Evolutionary conservation across 345 rosid species (phyloP).

Genomic region (Eucalyptus rudis): DNA sequence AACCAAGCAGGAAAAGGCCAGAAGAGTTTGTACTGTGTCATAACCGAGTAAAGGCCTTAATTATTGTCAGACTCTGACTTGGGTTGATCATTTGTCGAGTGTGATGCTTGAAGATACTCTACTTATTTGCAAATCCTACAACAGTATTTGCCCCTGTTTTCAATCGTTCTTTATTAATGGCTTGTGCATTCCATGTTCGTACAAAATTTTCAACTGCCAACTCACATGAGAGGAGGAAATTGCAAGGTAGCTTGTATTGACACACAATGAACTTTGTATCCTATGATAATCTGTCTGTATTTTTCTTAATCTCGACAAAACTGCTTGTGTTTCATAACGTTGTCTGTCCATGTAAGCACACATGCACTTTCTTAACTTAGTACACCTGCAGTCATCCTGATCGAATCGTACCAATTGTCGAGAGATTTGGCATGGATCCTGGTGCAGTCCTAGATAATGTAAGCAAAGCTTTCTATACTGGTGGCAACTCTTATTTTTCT

Average conservation of each 20-base stretch:
- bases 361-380: too few species aligned
- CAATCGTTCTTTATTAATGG: too few species aligned
- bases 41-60: neutral
- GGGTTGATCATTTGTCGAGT: accelerated
- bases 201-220: neutral
- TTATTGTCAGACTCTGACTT: accelerated
- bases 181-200: neutral
- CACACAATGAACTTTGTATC: neutral
- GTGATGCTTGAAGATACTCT: neutral
- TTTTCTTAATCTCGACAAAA: neutral
- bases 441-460: neutral
- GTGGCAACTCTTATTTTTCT: too few species aligned
- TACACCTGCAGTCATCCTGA: too few species aligned
- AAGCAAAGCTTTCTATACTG: too few species aligned
- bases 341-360: too few species aligned
- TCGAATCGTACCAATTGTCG: too few species aligned
- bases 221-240: neutral
- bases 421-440: too few species aligned
- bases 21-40: neutral
- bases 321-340: neutral
- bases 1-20: neutral
- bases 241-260: neutral
- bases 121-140: neutral
- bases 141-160: neutral
- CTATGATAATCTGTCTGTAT: neutral